Evolutionary conservation across 371 early-diverging fungal species (phyloP), one percentile per base, ranked within the genome.

Genomic region (Circinella minor): DNA sequence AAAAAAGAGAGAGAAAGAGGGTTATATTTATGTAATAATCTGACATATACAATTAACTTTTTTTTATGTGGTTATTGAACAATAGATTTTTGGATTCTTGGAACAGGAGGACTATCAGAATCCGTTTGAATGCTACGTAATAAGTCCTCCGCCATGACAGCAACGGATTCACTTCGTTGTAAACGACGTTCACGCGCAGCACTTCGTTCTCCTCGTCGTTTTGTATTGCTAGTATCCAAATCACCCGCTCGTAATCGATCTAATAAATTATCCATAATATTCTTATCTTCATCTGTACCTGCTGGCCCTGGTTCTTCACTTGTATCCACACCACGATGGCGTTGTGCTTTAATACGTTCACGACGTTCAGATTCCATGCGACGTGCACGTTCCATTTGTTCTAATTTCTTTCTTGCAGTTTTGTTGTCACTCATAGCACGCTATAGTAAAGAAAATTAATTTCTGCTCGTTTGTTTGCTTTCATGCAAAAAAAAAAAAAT

Each of bases 251-350:
- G 79, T 20, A 94, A 78, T 54, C 90, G 89, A 74, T 94, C 93
- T 10, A 94, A 77, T 65, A 94, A 69, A 54, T 92, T 91, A 67
- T 94, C 94, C 87, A 94, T 93, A 54, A 93, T 87, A 43, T 92
- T 91, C 76, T 93, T 93, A 47, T 93, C 92, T 47, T 81, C 89
- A 3, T 86, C 85, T 15, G 67, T 57, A 54, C 77, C 77, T 48
- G 79, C 67, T n/a, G 71, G 72, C 27, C 79, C 81, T 54, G 78
- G 85, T 43, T 68, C 48, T 55, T 81, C 81, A 55, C 81, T 84
- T 65, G 73, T 85, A 72, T 75, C 86, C 37, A 78, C 84, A 69
- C 69, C 87, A 65, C 77, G 85, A 65, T 69, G 79, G 71, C 67
- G 80, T 68, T 70, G 81, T 55, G 75, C 83, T 73, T 76, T 85